phyloP scores from a whole-genome alignment of 2,329 filamentous ascomycete genomes.

The Leptographium lundbergii region DNA sequence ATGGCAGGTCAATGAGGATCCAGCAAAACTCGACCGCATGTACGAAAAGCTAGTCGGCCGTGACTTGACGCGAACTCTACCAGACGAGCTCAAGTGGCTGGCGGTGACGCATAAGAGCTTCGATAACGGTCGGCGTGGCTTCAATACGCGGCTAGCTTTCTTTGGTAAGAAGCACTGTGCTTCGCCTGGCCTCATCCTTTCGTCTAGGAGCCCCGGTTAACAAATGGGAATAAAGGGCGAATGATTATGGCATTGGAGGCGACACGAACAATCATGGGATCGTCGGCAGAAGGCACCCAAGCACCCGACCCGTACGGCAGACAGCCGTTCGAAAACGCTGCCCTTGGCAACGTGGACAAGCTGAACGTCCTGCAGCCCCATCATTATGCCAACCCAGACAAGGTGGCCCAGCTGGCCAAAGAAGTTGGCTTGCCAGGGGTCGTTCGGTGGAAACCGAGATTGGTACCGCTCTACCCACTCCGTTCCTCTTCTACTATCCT shows the following conservation, averaged over 20 bases:
- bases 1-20: constrained; percentile 66
- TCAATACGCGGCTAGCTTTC: constrained; percentile 87
- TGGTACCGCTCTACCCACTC: constrained; percentile 40
- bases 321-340: constrained; percentile 55
- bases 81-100: constrained; percentile 92
- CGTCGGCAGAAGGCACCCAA: background rate
- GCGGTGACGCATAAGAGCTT: constrained; percentile 97
- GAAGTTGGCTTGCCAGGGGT: constrained; percentile 62
- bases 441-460: constrained; percentile 70
- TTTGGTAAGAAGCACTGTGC: constrained; percentile 45
- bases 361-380: constrained; percentile 49
- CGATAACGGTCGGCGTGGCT: constrained; percentile 84
- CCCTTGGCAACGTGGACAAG: constrained; percentile 61
- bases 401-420: constrained; percentile 54
- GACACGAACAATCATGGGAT: constrained; percentile 16
- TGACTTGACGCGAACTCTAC: constrained; percentile 59
- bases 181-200: background rate
- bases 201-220: background rate
- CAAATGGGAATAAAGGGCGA: constrained; percentile 11
- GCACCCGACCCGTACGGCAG: constrained; percentile 31
- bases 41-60: constrained; percentile 66
- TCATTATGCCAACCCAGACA: constrained; percentile 49
- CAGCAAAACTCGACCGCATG: constrained; percentile 59
- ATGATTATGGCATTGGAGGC: constrained; percentile 17
- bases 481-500: background rate